Conservation (phyloP, 2,329 filamentous ascomycete species). For the Scytalidium lignicola region DNA sequence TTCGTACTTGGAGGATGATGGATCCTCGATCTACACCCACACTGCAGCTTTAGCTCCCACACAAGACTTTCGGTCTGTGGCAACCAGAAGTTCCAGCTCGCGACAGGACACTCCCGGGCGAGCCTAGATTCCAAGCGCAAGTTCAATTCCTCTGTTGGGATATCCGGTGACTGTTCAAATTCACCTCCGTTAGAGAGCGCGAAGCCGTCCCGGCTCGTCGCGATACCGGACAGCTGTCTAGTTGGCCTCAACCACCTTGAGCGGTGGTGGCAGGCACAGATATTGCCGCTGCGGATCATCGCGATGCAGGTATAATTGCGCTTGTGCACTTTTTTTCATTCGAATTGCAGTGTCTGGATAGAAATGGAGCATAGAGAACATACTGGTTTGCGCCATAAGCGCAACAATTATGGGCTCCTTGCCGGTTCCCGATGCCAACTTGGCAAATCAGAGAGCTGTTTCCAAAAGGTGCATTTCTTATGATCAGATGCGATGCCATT, state of each 20-base stretch:
- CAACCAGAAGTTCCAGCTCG: not conserved
- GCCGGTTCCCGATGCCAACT: conserved; percentile 2
- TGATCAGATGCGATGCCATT: not conserved
- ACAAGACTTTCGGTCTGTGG: not conserved
- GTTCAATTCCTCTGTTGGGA: not conserved
- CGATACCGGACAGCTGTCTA: not conserved
- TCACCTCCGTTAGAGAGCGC: not conserved
- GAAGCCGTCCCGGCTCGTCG: not conserved
- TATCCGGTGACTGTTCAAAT: not conserved
- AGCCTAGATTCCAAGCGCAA: not conserved
- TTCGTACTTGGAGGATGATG: conserved; percentile 13
- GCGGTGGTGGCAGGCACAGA: no score
- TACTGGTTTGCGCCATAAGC: conserved; percentile 20
- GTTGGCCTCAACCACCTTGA: no score
- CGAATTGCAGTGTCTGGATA: conserved; percentile 7
- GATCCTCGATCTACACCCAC: conserved; percentile 12
- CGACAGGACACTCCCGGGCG: not conserved
- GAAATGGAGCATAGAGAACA: conserved; percentile 12
- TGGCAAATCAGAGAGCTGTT: conserved; percentile 18
- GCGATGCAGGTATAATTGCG: no score
- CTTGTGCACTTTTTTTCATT: no score
- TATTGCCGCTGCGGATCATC: no score
- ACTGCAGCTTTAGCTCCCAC: not conserved
- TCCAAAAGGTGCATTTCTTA: not conserved
- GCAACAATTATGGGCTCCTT: conserved; percentile 14